Evolutionary conservation across 768 basidiomycete genomes (phyloP), one percentile per base, ranked within the genome.

Genomic region (Cyclocybe aegerita): DNA sequence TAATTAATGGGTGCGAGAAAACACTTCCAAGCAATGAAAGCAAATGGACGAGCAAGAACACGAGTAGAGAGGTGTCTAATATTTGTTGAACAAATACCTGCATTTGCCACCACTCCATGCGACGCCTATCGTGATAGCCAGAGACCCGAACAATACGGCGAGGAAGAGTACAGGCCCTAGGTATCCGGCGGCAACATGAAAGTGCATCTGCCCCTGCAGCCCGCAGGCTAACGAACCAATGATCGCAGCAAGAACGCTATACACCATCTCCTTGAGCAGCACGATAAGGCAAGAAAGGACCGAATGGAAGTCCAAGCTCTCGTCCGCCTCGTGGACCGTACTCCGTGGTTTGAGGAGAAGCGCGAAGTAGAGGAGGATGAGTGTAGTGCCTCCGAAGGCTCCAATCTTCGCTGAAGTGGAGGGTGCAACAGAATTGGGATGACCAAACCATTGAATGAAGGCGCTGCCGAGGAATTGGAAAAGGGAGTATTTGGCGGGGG

Each of bases 401-500:
- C 65, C 65, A 42, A 60, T 52, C 49, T 56, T 60, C 10, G 58
- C 60, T 34, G 52, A 34, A 4, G 53, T 48, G 17, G 42, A 32
- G 30, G 37, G 33, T 10, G 53, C 31, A 31, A 49, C 46, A 32
- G 40, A 39, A 15, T 50, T 41, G 17, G 54, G 31, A 36, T 31
- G 30, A 32, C 56, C 52, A 45, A 44, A 42, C 11, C 39, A 32
- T 38, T 31, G 54, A 12, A 66, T 53, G 29, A 63, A 39, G 4
- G 54, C 30, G 46, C 47, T 54, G 43, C 67, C 67, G 42, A 63
- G 31, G 34, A 56, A 40, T 34, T 62, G 57, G 49, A 69, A 67
- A 11, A 63, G 33, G 12, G 66, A 59, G 40, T 69, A 69, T 59
- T 69, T 69, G 12, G 55, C 53, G 8, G 68, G 68, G 0, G 66